Base-by-base conservation (phyloP, 805 yeast genomes). In the Sugiyamaella smithiae region DNA sequence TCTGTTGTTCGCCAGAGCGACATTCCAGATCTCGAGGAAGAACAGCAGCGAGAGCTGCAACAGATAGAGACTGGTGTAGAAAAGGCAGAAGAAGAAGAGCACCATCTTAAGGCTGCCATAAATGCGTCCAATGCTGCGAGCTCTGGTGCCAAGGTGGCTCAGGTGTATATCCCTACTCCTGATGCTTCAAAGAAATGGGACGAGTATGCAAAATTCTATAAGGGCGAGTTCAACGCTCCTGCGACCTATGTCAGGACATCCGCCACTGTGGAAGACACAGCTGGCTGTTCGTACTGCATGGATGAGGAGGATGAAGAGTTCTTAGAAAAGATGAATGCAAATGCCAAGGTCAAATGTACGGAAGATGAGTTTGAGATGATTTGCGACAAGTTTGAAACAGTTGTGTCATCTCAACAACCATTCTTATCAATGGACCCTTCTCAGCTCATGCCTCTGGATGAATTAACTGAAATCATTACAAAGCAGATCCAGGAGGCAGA, bases 61-160 rank as follows among this genome's bases (percentile, higher is more conserved):
- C 88, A 88, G 53, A 79, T 93, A 38, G 99, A 93, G 61, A 91
- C 98, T 5, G 99, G 99, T 68, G 99, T 93, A 36, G 99, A 93
- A 62, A 93, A 93, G 65, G 88, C 86, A 57, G 99, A 93, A 67
- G 99, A 93, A 67, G 96, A 88, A 54, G 99, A 93, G 67, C 93
- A 87, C 36, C 99, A 93, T 77, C 74, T 93, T 54, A 96, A 91
- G 65, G 88, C 85, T 54, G 97, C 90, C 43, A 84, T 93, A 56
- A 82, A 82, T 67, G 91, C 91, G 11, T 80, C 88, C 1, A 80
- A 81, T 25, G 82, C 83, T 2, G 76, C 86, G 16, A 70, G 80
- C 50, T 60, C 64, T 2, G 78, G 78, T 50, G 72, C 70, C 3
- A 70, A 62, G 50, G 75, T 74, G 45, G 70, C 72, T 57, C 76